Percentiles rank a stretch among this genome's conserved stretches.
Conservation (phyloP, 345 rosid species). For the Cardiospermum halicacabum region DNA sequence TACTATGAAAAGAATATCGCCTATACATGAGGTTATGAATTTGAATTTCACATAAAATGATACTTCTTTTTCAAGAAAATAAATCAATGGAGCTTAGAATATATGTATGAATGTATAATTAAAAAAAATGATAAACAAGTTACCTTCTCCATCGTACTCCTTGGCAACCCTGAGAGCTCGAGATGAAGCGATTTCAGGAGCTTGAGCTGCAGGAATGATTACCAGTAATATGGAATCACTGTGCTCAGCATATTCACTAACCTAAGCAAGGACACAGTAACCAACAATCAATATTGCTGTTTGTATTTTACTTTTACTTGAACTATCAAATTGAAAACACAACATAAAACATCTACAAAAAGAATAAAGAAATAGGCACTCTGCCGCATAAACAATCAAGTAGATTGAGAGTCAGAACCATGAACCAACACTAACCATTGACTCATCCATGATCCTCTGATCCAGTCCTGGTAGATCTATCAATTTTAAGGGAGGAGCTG, state of each 20-base stretch:
- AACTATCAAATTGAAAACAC: neutral
- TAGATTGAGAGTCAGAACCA: conserved; percentile 11
- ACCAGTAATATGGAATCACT: conserved; percentile 92
- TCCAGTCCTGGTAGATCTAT: conserved; percentile 96
- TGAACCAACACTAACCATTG: conserved; percentile 50
- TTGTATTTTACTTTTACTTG: neutral
- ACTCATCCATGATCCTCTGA: conserved; percentile 84
- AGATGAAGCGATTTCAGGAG: conserved; percentile 84
- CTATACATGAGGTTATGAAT: neutral
- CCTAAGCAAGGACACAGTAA: conserved; percentile 26
- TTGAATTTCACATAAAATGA: neutral
- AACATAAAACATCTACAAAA: conserved; percentile 6
- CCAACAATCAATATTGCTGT: conserved; percentile 14
- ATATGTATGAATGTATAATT: no score
- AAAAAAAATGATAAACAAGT: conserved; percentile 1
- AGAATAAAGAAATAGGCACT: neutral
- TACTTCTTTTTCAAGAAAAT: neutral
- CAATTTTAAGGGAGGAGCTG: conserved; percentile 94
- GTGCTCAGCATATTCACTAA: conserved; percentile 74
- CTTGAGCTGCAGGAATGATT: conserved; percentile 81
- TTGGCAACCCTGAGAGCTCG: conserved; percentile 84
- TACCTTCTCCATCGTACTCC: conserved; percentile 87
- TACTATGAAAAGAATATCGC: neutral
- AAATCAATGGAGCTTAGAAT: no score
- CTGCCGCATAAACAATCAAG: neutral